Evolutionary conservation across 2,329 filamentous ascomycete genomes (phyloP).

Genomic region (Mariannaea elegans): DNA sequence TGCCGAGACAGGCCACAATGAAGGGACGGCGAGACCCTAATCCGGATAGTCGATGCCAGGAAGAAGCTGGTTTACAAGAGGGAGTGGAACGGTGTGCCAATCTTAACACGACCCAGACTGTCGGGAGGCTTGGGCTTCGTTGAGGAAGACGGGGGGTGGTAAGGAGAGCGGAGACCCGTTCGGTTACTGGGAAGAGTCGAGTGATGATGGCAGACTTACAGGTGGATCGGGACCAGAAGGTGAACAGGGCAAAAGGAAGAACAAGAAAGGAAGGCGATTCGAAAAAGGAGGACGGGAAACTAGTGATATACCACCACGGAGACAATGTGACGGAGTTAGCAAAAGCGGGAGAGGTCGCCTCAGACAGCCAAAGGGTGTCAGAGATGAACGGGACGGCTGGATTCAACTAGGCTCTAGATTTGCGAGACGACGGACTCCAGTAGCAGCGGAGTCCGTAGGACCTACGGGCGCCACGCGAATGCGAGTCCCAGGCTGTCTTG

Average conservation of each 20-base stretch:
- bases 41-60: constrained; percentile 40
- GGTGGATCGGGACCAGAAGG: constrained; percentile 20
- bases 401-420: constrained; percentile 32
- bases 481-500: constrained; percentile 32
- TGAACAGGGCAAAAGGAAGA: constrained; percentile 21
- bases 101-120: constrained; percentile 44
- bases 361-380: constrained; percentile 26
- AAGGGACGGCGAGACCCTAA: constrained; percentile 38
- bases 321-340: constrained; percentile 21
- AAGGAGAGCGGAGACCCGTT: constrained; percentile 23
- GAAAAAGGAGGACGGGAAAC: constrained; percentile 16
- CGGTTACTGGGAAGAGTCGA: constrained; percentile 27
- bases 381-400: constrained; percentile 28
- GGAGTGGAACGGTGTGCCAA: constrained; percentile 39
- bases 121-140: constrained; percentile 38
- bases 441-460: constrained; percentile 30
- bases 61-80: constrained; percentile 35
- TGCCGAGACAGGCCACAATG: constrained; percentile 41
- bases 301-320: constrained; percentile 27
- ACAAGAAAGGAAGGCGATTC: constrained; percentile 18
- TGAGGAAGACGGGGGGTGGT: constrained; percentile 19
- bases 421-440: constrained; percentile 36
- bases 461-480: constrained; percentile 30
- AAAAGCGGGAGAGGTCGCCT: constrained; percentile 21
- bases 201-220: constrained; percentile 21